A percentile compares a stretch with the other conserved stretches of the same genome.
Evolutionary conservation across 441 rosid genomes (phyloP).

Genomic region (Theobroma grandiflorum): DNA sequence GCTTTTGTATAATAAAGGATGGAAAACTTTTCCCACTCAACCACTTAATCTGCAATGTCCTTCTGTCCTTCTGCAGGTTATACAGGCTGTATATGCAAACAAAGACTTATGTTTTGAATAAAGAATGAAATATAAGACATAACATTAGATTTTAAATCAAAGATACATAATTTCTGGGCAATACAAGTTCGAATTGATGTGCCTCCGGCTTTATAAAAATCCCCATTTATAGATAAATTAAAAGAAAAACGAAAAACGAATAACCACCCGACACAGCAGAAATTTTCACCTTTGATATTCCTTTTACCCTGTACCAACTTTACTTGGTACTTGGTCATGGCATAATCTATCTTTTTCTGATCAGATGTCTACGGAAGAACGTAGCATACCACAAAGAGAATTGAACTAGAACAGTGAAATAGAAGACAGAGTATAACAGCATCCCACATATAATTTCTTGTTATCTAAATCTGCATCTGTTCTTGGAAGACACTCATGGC

Average conservation of each 20-base stretch:
- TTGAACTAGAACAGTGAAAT: constrained; percentile 26
- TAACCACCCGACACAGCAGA: neutral
- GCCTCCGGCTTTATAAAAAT: neutral
- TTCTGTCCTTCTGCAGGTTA: neutral
- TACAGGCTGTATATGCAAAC: neutral
- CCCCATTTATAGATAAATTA: neutral
- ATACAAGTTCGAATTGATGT: constrained; percentile 16
- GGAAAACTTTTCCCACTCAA: neutral
- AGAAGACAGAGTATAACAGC: constrained; percentile 28
- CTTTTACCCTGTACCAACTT: neutral
- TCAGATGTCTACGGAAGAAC: neutral
- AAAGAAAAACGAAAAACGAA: neutral
- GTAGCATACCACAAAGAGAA: constrained; percentile 11
- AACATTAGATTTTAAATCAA: constrained; percentile 17
- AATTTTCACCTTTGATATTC: constrained; percentile 11
- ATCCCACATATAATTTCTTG: constrained; percentile 18
- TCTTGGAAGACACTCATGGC: constrained; percentile 77
- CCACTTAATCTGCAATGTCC: neutral
- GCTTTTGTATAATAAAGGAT: neutral
- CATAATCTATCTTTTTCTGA: constrained; percentile 1
- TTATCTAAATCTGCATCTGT: constrained; percentile 49
- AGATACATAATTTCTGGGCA: constrained; percentile 14
- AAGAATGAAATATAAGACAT: constrained; percentile 17
- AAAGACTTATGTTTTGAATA: neutral
- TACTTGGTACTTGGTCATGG: constrained; percentile 15